phyloP scores from a whole-genome alignment of 2,329 filamentous ascomycete species.

The Neopestalotiopsis sp. region DNA sequence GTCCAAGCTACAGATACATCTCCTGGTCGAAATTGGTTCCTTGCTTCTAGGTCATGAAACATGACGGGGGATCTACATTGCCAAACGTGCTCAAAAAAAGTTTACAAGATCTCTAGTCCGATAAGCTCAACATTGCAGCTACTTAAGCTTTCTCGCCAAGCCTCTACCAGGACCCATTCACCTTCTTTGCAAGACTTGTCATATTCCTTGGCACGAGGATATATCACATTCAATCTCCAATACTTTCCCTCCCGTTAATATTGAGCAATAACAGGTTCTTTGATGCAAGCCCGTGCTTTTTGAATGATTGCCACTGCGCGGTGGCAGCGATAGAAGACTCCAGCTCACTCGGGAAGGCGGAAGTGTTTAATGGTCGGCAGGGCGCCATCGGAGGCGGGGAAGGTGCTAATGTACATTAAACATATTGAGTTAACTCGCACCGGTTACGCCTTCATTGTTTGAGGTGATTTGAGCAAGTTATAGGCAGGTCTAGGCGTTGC shows the following conservation, averaged over 20 bases:
- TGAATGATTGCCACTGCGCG: background rate
- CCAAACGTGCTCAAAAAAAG: conserved; percentile 12
- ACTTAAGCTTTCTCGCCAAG: conserved; percentile 21
- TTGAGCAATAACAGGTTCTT: background rate
- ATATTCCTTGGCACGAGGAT: too few species aligned
- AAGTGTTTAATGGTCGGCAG: conserved; percentile 17
- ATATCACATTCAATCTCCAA: background rate
- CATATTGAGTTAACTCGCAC: conserved; percentile 21
- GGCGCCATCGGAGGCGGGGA: background rate
- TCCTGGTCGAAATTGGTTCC: background rate
- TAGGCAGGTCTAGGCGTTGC: conserved; percentile 29
- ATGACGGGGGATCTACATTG: background rate
- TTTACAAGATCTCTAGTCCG: background rate
- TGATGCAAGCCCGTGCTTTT: too few species aligned
- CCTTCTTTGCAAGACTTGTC: too few species aligned
- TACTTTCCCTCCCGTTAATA: background rate
- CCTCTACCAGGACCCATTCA: background rate
- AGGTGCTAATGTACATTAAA: background rate
- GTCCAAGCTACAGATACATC: background rate
- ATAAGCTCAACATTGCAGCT: background rate
- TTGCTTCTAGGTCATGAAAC: background rate
- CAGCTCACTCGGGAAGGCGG: conserved; percentile 14
- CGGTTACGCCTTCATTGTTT: conserved; percentile 27
- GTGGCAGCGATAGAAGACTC: background rate
- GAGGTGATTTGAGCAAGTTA: conserved; percentile 59